Evolutionary conservation across 352 stramenopile species (phyloP).

Genomic region (Phytophthora capsici): DNA sequence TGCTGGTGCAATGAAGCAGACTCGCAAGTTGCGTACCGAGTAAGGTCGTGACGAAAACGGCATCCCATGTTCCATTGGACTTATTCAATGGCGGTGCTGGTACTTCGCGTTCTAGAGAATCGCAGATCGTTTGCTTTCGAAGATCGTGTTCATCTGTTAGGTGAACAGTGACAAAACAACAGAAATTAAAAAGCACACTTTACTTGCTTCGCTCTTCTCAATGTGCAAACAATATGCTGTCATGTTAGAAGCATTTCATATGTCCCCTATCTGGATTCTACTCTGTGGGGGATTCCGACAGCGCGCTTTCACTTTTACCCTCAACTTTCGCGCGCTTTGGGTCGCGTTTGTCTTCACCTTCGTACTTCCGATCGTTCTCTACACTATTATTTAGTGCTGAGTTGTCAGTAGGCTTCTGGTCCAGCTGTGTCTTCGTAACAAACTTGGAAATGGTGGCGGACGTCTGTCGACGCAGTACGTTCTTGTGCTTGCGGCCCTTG

Average conservation of each 20-base stretch:
- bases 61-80: neutral
- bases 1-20: conserved; percentile 1
- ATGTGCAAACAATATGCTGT: too few relatives aligned
- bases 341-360: conserved; percentile 27
- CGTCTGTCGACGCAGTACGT: conserved; percentile 59
- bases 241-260: neutral
- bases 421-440: conserved; percentile 34
- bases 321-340: conserved; percentile 41
- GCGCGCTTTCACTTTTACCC: conserved; percentile 1
- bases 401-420: conserved; percentile 3
- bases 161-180: too few relatives aligned
- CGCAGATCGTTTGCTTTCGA: too few relatives aligned
- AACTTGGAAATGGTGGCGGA: conserved; percentile 64
- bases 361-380: conserved; percentile 11
- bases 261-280: conserved; percentile 1
- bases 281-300: conserved; percentile 17
- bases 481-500: conserved; percentile 88
- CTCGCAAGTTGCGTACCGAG: conserved; percentile 12
- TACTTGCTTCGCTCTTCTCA: too few relatives aligned
- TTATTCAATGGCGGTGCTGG: too few relatives aligned
- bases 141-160: too few relatives aligned
- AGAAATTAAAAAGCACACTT: too few relatives aligned
- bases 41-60: neutral
- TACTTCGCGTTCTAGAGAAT: too few relatives aligned
- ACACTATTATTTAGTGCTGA: neutral